Conservation (phyloP, 176 grass and related monocot genomes). For the Oryza australiensis region DNA sequence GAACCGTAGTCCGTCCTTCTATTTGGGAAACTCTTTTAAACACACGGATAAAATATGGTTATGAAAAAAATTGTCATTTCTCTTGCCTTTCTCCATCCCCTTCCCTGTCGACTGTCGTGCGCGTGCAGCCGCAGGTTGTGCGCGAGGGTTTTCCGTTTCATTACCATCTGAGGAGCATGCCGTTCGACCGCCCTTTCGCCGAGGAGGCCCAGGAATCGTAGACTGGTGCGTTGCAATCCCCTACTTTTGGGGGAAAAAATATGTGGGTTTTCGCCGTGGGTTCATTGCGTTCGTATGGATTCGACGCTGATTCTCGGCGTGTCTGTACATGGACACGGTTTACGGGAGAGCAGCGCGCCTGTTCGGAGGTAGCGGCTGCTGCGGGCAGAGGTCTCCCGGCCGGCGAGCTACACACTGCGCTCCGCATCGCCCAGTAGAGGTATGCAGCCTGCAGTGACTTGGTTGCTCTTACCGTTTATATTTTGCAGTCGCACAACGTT, state of each 20-base stretch:
- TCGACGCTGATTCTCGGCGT: background rate
- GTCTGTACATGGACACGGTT: slow-evolving; percentile 49
- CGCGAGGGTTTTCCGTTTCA: no score
- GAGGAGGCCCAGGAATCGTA: slow-evolving; percentile 89
- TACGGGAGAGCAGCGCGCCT: slow-evolving; percentile 42
- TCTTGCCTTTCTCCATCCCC: no score
- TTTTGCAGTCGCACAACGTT: background rate
- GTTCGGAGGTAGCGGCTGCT: background rate
- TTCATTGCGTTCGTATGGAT: background rate
- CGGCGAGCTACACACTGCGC: slow-evolving; percentile 63
- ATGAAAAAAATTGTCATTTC: no score
- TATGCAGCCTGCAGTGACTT: slow-evolving; percentile 66
- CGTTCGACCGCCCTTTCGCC: slow-evolving; percentile 17
- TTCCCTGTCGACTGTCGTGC: no score
- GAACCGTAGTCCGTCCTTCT: no score
- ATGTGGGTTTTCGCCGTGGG: no score
- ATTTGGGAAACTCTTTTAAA: no score
- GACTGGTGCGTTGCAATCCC: slow-evolving; percentile 46
- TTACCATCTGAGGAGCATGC: no score
- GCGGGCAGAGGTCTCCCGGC: slow-evolving; percentile 32
- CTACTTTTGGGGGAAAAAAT: background rate
- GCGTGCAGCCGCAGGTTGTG: no score
- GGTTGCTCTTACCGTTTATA: background rate
- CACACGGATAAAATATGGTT: no score
- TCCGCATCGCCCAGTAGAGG: slow-evolving; percentile 65